These are phyloP conservation scores for Uncinocarpus reesii DNA, from an alignment of 2,329 filamentous ascomycete species.

Conservation along the genomic window DNA sequence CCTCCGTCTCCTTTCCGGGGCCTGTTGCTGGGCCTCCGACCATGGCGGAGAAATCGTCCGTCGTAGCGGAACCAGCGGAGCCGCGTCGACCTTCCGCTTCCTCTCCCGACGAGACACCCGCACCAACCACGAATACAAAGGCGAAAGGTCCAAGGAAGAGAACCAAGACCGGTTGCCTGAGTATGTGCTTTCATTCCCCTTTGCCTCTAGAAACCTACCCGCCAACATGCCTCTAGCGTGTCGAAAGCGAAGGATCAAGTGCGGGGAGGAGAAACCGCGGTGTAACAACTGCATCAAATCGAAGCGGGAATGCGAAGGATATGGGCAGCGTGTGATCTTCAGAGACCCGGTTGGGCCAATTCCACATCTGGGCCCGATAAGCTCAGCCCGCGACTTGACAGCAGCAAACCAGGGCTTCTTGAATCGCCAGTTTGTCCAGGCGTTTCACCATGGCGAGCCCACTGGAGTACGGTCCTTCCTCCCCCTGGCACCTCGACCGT, in stretches of 20 bases:
- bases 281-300: constrained; percentile 41
- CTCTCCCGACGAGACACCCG: constrained; percentile 8
- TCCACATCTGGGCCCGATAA: constrained; percentile 17
- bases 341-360: constrained; percentile 32
- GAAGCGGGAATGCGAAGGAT: constrained; percentile 38
- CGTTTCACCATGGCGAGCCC: constrained; percentile 11
- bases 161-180: constrained; percentile 88
- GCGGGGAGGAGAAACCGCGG: constrained; percentile 62
- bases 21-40: neutral
- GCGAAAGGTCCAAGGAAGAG: constrained; percentile 47
- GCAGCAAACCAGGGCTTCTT: constrained; percentile 11
- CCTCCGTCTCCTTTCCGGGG: neutral
- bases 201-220: neutral
- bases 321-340: constrained; percentile 35
- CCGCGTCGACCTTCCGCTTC: neutral
- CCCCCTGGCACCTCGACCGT: constrained; percentile 18
- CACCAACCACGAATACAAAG: constrained; percentile 20
- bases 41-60: constrained; percentile 9
- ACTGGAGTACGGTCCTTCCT: constrained; percentile 14
- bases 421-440: constrained; percentile 10
- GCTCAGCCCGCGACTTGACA: constrained; percentile 17
- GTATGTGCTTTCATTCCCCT: constrained; percentile 42
- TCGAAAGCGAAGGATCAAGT: constrained; percentile 90
- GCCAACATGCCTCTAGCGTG: constrained; percentile 51
- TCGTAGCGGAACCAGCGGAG: neutral